phyloP scores from a whole-genome alignment of 1,284 basidiomycete genomes.

The Melampsora americana region DNA sequence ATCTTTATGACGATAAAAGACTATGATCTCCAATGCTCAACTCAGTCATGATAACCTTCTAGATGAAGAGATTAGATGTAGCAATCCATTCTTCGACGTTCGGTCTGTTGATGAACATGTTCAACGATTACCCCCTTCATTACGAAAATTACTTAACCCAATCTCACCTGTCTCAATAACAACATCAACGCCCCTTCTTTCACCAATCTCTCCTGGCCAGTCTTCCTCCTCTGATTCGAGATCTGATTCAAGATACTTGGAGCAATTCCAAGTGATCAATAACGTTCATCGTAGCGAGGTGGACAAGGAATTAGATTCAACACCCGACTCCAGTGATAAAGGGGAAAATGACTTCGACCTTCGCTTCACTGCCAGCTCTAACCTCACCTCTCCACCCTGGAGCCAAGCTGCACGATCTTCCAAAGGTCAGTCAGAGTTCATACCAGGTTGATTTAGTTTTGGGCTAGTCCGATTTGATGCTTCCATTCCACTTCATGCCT shows the following conservation, averaged over 20 bases:
- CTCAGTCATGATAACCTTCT: too few species aligned
- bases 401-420: too few species aligned
- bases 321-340: background rate
- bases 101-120: background rate
- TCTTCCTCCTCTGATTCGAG: background rate
- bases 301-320: background rate
- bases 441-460: too few species aligned
- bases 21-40: too few species aligned
- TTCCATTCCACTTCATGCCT: too few species aligned
- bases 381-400: background rate
- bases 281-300: background rate
- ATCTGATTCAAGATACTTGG: background rate
- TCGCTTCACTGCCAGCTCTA: background rate
- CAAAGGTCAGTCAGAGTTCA: too few species aligned
- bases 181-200: background rate
- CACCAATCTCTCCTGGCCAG: background rate
- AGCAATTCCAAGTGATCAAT: background rate
- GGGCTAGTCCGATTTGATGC: too few species aligned
- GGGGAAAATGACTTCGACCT: conserved; percentile 2
- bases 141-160: conserved; percentile 14
- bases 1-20: too few species aligned
- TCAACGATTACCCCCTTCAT: conserved; percentile 4
- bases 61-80: too few species aligned
- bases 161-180: background rate
- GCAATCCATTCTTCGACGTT: background rate